Percentiles rank a stretch among this genome's conserved stretches.
Evolutionary conservation across 2,329 filamentous ascomycete species (phyloP).

Genomic region (Dactylellina drechsleri): DNA sequence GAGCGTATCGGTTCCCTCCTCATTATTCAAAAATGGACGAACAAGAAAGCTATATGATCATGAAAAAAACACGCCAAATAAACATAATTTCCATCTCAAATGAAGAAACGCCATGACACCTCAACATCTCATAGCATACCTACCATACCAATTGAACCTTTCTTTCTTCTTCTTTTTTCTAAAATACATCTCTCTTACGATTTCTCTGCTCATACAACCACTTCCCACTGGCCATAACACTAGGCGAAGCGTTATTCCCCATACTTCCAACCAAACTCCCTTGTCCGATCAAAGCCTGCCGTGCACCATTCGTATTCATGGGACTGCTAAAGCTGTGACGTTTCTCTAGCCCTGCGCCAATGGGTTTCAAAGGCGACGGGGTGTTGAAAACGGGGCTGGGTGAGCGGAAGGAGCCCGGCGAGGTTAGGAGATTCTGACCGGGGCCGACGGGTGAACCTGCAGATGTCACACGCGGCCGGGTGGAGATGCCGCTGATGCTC

Average conservation of each 20-base stretch:
- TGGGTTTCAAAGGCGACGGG: constrained; percentile 41
- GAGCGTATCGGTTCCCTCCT: constrained; percentile 34
- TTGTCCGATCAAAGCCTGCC: constrained; percentile 39
- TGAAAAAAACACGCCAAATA: constrained; percentile 2
- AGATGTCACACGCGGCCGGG: constrained; percentile 37
- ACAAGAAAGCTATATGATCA: constrained; percentile 15
- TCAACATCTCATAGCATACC: constrained; percentile 24
- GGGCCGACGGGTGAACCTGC: constrained; percentile 42
- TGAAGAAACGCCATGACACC: constrained; percentile 45
- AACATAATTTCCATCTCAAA: constrained; percentile 18
- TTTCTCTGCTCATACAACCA: constrained; percentile 51
- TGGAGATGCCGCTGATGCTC: constrained; percentile 30
- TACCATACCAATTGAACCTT: neutral
- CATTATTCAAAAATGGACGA: neutral
- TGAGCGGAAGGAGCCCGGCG: constrained; percentile 43
- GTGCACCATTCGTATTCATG: constrained; percentile 10
- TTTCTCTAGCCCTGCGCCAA: constrained; percentile 39
- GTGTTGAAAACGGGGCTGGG: constrained; percentile 43
- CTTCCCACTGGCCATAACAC: constrained; percentile 45
- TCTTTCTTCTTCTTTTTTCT: neutral
- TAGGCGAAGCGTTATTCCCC: constrained; percentile 26
- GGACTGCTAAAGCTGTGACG: constrained; percentile 48
- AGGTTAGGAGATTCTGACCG: constrained; percentile 36
- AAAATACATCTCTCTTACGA: constrained; percentile 39
- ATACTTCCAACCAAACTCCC: constrained; percentile 23